These are phyloP conservation scores for Sporisorium reilianum DNA, from an alignment of 1,284 basidiomycete species.

Conservation along the genomic window DNA sequence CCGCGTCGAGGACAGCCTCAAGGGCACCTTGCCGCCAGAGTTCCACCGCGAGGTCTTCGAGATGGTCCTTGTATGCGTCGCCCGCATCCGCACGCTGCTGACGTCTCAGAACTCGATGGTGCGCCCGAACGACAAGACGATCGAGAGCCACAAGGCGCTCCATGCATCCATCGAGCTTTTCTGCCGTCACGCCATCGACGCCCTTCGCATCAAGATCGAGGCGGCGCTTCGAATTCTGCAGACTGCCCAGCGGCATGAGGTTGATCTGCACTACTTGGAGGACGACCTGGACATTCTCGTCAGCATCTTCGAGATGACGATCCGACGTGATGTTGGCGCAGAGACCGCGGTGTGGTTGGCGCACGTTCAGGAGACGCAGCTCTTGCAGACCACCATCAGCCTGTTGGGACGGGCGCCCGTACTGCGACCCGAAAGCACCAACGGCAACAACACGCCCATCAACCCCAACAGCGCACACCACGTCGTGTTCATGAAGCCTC, in stretches of 20 bases:
- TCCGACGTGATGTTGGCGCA: slow-evolving; percentile 74
- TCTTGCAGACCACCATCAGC: slow-evolving; percentile 81
- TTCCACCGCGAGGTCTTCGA: slow-evolving; percentile 76
- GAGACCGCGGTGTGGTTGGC: slow-evolving; percentile 82
- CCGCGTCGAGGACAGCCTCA: slow-evolving; percentile 80
- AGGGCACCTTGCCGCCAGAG: slow-evolving; percentile 76
- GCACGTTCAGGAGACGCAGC: slow-evolving; percentile 82
- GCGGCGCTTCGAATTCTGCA: slow-evolving; percentile 68
- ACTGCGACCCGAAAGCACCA: slow-evolving; percentile 30
- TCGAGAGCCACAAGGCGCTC: slow-evolving; percentile 72
- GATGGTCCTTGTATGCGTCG: slow-evolving; percentile 47
- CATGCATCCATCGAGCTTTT: slow-evolving; percentile 85
- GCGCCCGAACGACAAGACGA: slow-evolving; percentile 34
- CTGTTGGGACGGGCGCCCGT: slow-evolving; percentile 76
- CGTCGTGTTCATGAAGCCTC: slow-evolving; percentile 68
- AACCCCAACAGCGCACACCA: slow-evolving; percentile 43
- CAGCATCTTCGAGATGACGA: slow-evolving; percentile 84
- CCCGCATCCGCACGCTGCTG: slow-evolving; percentile 34
- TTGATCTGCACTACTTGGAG: slow-evolving; percentile 74
- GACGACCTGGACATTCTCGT: slow-evolving; percentile 83
- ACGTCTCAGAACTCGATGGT: slow-evolving; percentile 12
- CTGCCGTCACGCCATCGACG: slow-evolving; percentile 75
- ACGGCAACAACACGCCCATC: slow-evolving; percentile 10
- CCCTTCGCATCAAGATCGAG: slow-evolving; percentile 78
- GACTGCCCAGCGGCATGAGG: slow-evolving; percentile 74